A percentile compares a stretch with the other conserved stretches of the same genome.
Conservation (phyloP, 1,284 basidiomycete species). For the Ceratobasidium sp. region DNA sequence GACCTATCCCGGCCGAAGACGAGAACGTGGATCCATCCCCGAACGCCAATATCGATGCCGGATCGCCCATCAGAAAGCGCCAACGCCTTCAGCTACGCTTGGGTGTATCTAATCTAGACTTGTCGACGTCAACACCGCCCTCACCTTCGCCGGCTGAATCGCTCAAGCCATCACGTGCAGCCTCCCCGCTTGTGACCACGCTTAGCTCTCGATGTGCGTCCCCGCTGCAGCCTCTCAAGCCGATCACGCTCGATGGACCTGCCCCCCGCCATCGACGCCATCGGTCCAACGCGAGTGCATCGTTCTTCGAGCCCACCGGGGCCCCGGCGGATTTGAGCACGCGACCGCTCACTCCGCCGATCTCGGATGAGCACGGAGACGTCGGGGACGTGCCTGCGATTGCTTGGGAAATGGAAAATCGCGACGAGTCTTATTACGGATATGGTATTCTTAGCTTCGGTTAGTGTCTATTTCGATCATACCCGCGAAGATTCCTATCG, state of each 20-base stretch:
- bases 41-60: slow-evolving; percentile 26
- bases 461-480: slow-evolving; percentile 7
- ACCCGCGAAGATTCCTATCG: background rate
- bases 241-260: slow-evolving; percentile 17
- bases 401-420: slow-evolving; percentile 35
- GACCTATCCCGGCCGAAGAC: slow-evolving; percentile 25
- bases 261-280: slow-evolving; percentile 25
- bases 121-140: slow-evolving; percentile 17
- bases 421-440: slow-evolving; percentile 31
- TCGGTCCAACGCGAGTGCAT: slow-evolving; percentile 38
- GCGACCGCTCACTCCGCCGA: slow-evolving; percentile 8
- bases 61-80: slow-evolving; percentile 38
- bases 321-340: slow-evolving; percentile 5
- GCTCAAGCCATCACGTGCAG: slow-evolving; percentile 13
- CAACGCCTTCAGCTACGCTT: slow-evolving; percentile 25
- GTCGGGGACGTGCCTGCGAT: slow-evolving; percentile 14
- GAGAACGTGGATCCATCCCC: slow-evolving; percentile 37
- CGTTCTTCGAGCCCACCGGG: slow-evolving; percentile 28
- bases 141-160: slow-evolving; percentile 32
- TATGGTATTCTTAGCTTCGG: slow-evolving; percentile 42
- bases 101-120: slow-evolving; percentile 24
- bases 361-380: slow-evolving; percentile 9
- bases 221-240: slow-evolving; percentile 20
- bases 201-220: slow-evolving; percentile 13
- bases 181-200: slow-evolving; percentile 7